A percentile compares a stretch with the other conserved stretches of the same genome.
phyloP scores from a whole-genome alignment of 2,329 filamentous ascomycete species.

The Orbilia quercus region DNA sequence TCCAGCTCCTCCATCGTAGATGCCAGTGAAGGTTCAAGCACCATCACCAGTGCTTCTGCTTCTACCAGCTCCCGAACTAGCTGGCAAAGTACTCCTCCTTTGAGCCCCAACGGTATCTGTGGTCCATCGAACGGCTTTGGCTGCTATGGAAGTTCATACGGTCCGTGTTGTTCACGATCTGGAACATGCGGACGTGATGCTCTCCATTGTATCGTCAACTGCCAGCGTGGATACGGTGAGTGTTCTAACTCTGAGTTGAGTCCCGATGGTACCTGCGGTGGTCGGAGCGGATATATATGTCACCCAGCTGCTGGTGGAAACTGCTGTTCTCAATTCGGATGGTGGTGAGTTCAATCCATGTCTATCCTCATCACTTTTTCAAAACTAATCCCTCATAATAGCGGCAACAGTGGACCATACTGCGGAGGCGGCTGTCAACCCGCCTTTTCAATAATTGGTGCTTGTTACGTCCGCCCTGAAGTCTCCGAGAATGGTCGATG shows the following conservation, averaged over 20 bases:
- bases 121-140: constrained; percentile 45
- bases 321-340: constrained; percentile 65
- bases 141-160: constrained; percentile 39
- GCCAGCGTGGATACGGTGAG: constrained; percentile 43
- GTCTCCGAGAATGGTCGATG: constrained; percentile 53
- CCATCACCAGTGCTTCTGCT: constrained; percentile 15
- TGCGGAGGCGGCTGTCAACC: constrained; percentile 57
- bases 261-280: constrained; percentile 63
- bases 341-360: constrained; percentile 61
- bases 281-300: constrained; percentile 62
- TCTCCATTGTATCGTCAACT: constrained; percentile 47
- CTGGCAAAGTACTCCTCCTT: constrained; percentile 28
- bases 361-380: neutral
- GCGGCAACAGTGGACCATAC: constrained; percentile 45
- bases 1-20: neutral
- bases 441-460: constrained; percentile 48
- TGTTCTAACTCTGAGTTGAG: constrained; percentile 58
- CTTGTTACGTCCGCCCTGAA: constrained; percentile 36
- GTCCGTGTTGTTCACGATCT: constrained; percentile 49
- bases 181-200: constrained; percentile 48
- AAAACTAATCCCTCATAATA: constrained; percentile 17
- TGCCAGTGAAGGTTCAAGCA: constrained; percentile 15
- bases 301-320: constrained; percentile 62
- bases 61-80: constrained; percentile 25
- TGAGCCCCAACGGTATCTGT: constrained; percentile 22